Base-by-base conservation (phyloP, 2,329 filamentous ascomycete genomes). In the Colletotrichum phormii region DNA sequence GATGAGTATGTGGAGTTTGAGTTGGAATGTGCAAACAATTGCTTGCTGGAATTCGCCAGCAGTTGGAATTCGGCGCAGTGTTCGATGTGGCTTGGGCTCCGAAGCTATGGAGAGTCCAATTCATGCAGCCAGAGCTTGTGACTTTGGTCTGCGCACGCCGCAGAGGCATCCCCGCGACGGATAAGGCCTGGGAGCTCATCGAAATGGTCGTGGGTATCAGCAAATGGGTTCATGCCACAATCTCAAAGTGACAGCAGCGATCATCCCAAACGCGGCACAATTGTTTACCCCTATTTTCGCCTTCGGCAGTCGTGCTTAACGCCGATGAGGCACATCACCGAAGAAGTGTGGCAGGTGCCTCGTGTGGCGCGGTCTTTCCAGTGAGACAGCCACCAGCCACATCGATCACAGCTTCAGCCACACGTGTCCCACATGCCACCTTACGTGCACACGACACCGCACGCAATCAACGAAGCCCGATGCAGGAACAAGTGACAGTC, bases 381-480 rank as follows among this genome's bases (percentile, higher is more conserved):
- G 33, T 12, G 5, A 46, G 42, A 35, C 58, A 31, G 2, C 11
- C 15, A 8, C 42, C 8, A 71, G 61, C 61, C 60, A 64, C 49
- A 12, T 33, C 15, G 5, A 0, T 24, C 33, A 29, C 22, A 73
- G 71, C 71, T 73, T 73, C 71, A 73, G 71, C 71, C 71, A 71
- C 67, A 33, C 33, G 4, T 37, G 31, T 60, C 60, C 71, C 71
- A 71, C 60, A 70, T 73, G 71, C 71, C 55, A 71, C 71, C 66
- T 64, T 65, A 31, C 29, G 54, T 55, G 46, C 42, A 69, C 70
- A 64, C 61, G 55, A 62, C 65, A 64, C 71, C 67, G 71, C 71
- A 73, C 67, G 71, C 71, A 73, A 71, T 73, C 71, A 71, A 55
- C 49, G 66, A 72, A 26, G 35, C 62, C 64, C 29, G 53, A 53